Conservation (phyloP, 2,329 filamentous ascomycete genomes). For the Ceratocystis smalleyi region DNA sequence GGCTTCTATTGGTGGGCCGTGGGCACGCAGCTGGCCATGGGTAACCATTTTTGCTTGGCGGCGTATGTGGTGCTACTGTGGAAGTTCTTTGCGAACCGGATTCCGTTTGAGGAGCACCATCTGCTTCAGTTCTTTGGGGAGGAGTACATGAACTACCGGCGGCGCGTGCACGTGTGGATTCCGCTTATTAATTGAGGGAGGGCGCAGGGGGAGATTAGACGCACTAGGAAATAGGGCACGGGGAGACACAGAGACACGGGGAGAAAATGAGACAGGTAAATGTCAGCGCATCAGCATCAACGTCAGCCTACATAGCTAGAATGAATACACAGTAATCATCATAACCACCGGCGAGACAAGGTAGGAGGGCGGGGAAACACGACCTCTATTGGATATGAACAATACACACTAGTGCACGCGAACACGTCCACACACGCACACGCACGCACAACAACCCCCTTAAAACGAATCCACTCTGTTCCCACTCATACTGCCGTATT, state of each 20-base stretch:
- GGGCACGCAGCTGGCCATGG: slow-evolving; percentile 82
- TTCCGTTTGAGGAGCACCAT: slow-evolving; percentile 61
- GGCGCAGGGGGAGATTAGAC: not conserved
- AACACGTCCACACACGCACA: not conserved
- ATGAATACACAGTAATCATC: too few relatives aligned
- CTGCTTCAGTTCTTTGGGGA: slow-evolving; percentile 70
- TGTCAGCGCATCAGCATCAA: too few relatives aligned
- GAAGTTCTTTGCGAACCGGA: slow-evolving; percentile 66
- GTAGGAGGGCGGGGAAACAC: not conserved
- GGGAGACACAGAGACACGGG: not conserved
- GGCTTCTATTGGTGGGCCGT: slow-evolving; percentile 97
- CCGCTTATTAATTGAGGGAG: slow-evolving; percentile 42
- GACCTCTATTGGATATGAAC: not conserved
- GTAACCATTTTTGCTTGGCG: slow-evolving; percentile 64
- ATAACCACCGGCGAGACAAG: too few relatives aligned
- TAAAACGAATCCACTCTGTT: slow-evolving; percentile 20
- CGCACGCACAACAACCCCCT: not conserved
- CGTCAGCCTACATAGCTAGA: too few relatives aligned
- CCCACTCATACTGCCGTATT: slow-evolving; percentile 70
- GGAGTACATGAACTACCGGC: slow-evolving; percentile 62
- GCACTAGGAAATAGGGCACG: too few relatives aligned
- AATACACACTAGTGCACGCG: not conserved
- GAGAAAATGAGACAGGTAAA: too few relatives aligned
- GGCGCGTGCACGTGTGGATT: slow-evolving; percentile 59
- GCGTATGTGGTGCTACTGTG: slow-evolving; percentile 64